A percentile compares a stretch with the other conserved stretches of the same genome.
Evolutionary conservation across 139 green algal species (phyloP).

Genomic region (Chlamydomonas sp.): DNA sequence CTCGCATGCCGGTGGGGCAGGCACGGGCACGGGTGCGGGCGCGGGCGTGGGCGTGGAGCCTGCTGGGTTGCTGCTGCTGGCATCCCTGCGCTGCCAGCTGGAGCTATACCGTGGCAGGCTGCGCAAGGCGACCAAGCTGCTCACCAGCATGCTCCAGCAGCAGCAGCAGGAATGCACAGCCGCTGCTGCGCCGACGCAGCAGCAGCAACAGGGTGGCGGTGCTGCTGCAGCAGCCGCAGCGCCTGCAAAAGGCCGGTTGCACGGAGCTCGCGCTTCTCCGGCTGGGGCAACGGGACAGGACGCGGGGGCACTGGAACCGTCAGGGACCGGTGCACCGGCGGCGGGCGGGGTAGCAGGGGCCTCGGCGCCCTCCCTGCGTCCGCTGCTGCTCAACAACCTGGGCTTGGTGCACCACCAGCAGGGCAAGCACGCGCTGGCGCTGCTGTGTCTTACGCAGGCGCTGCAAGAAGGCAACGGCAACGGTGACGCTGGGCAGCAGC

Average conservation of each 20-base stretch:
- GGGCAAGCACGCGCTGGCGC: constrained; percentile 48
- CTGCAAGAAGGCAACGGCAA: neutral
- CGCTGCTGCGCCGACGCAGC: neutral
- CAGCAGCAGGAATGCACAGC: neutral
- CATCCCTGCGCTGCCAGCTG: constrained; percentile 19
- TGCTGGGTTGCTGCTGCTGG: neutral
- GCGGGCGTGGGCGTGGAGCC: neutral
- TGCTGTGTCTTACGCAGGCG: constrained; percentile 39
- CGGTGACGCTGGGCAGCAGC: neutral
- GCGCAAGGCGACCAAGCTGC: constrained; percentile 24
- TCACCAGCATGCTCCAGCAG: neutral
- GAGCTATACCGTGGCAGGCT: constrained; percentile 17
- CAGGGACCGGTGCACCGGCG: neutral
- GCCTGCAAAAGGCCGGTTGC: neutral
- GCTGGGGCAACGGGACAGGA: neutral
- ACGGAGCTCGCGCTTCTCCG: neutral
- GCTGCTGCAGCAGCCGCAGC: neutral
- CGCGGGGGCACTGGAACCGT: neutral
- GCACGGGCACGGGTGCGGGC: neutral
- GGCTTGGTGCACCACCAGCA: constrained; percentile 42
- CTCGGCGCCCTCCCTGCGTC: neutral
- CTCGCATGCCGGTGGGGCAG: neutral
- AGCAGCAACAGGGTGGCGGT: neutral
- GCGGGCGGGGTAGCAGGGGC: neutral
- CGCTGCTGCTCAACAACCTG: constrained; percentile 49